Percentiles rank a stretch among this genome's conserved stretches.
Conservation (phyloP, 768 basidiomycete species). For the Scleroderma citrinum region DNA sequence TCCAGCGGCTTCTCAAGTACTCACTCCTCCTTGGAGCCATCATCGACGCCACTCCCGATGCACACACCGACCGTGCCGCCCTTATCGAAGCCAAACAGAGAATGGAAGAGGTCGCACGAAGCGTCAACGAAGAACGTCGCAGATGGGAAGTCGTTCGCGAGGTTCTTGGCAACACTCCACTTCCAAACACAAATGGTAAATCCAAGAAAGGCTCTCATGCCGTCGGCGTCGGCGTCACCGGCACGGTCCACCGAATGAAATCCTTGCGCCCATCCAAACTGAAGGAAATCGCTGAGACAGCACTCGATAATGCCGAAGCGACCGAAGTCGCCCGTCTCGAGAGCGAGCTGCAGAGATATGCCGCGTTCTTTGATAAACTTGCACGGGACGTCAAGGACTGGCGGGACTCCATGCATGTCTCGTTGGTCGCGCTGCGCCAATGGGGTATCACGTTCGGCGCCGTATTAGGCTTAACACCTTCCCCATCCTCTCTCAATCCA, state of each 20-base stretch:
- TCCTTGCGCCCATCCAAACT: conserved; percentile 34
- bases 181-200: conserved; percentile 33
- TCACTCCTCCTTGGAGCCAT: conserved; percentile 76
- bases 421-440: conserved; percentile 43
- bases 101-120: conserved; percentile 69
- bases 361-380: conserved; percentile 55
- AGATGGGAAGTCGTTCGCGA: conserved; percentile 76
- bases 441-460: conserved; percentile 66
- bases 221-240: conserved; percentile 36
- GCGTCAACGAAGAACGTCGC: conserved; percentile 74
- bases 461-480: conserved; percentile 55
- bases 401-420: conserved; percentile 45
- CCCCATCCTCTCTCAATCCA: conserved; percentile 21
- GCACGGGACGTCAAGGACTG: conserved; percentile 61
- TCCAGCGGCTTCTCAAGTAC: conserved; percentile 94
- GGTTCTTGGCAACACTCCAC: conserved; percentile 44
- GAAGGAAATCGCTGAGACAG: conserved; percentile 25
- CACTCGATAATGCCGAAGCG: conserved; percentile 36
- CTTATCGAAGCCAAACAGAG: conserved; percentile 28
- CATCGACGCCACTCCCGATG: conserved; percentile 65
- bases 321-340: conserved; percentile 50
- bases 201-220: conserved; percentile 34
- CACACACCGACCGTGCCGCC: conserved; percentile 53
- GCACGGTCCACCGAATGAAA: conserved; percentile 61
- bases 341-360: conserved; percentile 49